phyloP scores from a whole-genome alignment of 352 stramenopile species.

The Phytophthora palmivora region DNA sequence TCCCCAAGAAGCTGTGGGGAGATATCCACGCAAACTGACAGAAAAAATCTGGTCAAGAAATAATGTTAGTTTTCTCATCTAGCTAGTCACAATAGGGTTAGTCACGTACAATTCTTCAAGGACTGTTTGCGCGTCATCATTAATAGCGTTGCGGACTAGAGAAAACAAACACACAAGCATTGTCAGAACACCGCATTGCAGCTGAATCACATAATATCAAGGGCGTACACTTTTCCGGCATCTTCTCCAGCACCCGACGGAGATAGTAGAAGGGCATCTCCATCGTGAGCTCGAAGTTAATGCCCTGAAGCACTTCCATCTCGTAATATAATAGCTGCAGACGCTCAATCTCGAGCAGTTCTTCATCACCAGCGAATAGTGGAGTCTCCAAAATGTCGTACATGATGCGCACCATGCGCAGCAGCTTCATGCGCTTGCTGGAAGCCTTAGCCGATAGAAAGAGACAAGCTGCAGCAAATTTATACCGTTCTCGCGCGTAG shows the following conservation, averaged over 20 bases:
- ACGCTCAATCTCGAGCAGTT: slow-evolving; percentile 87
- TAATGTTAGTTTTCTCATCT: slow-evolving; percentile 4
- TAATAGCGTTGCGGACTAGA: slow-evolving; percentile 60
- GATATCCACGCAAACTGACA: slow-evolving; percentile 65
- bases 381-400: slow-evolving; percentile 84
- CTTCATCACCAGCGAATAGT: slow-evolving; percentile 76
- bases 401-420: slow-evolving; percentile 88
- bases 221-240: slow-evolving; percentile 75
- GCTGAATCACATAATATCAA: not conserved
- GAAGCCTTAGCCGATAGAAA: slow-evolving; percentile 85
- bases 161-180: not conserved
- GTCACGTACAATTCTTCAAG: slow-evolving; percentile 72
- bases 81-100: not conserved
- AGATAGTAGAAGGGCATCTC: slow-evolving; percentile 84
- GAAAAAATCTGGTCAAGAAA: slow-evolving; percentile 57
- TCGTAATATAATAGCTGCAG: slow-evolving; percentile 89
- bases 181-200: slow-evolving; percentile 8
- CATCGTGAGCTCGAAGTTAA: slow-evolving; percentile 82
- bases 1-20: slow-evolving; percentile 69
- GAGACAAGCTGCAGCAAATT: slow-evolving; percentile 83
- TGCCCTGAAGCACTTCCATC: slow-evolving; percentile 83
- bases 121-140: slow-evolving; percentile 55
- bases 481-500: slow-evolving; percentile 80
- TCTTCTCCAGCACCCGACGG: slow-evolving; percentile 62
- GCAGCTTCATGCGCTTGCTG: slow-evolving; percentile 88